Conservation (phyloP, 1,284 basidiomycete genomes). For the Heterobasidion occidentale region DNA sequence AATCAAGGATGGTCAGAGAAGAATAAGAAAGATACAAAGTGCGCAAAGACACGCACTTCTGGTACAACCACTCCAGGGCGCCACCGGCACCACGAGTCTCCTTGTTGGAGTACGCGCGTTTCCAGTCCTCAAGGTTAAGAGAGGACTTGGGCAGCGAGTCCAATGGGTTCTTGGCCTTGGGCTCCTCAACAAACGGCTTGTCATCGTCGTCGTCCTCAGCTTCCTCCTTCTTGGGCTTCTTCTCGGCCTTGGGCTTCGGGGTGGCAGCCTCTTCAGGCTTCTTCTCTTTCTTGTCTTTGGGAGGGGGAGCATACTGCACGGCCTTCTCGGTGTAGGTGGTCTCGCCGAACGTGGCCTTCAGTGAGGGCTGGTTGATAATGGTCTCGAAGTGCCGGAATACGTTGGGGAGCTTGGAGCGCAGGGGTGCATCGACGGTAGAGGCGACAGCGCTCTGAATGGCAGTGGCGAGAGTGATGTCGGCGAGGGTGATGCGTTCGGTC, state of each 20-base stretch:
- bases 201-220: constrained; percentile 59
- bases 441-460: constrained; percentile 42
- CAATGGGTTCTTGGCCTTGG: constrained; percentile 90
- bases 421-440: constrained; percentile 54
- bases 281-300: constrained; percentile 61
- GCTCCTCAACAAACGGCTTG: constrained; percentile 49
- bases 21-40: constrained; percentile 11
- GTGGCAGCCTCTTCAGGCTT: constrained; percentile 37
- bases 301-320: constrained; percentile 66
- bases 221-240: constrained; percentile 56
- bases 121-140: constrained; percentile 98
- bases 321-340: constrained; percentile 66
- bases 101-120: constrained; percentile 95
- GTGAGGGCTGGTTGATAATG: constrained; percentile 72
- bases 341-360: constrained; percentile 62
- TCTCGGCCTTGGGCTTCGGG: constrained; percentile 44
- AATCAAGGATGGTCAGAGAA: background rate
- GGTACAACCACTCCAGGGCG: constrained; percentile 83
- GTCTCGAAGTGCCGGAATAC: constrained; percentile 80
- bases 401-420: constrained; percentile 69
- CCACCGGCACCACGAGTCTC: constrained; percentile 80
- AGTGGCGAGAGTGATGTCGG: constrained; percentile 73
- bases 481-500: constrained; percentile 89
- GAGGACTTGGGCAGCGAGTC: constrained; percentile 87
- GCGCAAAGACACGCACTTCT: constrained; percentile 50